A percentile compares a stretch with the other conserved stretches of the same genome.
Conservation (phyloP, 2,329 filamentous ascomycete genomes). For the Fusarium beomiforme region DNA sequence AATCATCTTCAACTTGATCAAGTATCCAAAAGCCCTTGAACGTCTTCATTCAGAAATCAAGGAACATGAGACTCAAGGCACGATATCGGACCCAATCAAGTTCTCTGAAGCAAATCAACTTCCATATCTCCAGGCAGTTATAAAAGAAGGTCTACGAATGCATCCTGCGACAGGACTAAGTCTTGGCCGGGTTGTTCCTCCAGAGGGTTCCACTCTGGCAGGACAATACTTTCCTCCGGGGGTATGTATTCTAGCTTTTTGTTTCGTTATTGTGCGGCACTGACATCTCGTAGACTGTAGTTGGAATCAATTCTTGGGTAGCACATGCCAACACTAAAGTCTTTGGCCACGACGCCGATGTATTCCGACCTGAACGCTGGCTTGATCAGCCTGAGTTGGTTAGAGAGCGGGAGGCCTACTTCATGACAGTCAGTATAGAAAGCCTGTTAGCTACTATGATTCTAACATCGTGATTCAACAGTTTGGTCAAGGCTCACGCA, state of each 20-base stretch:
- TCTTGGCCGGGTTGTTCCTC: not conserved
- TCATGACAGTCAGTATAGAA: not conserved
- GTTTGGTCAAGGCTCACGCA: not conserved
- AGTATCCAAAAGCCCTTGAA: not conserved
- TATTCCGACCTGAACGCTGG: not conserved
- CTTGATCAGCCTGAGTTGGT: not conserved
- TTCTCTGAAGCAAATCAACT: not conserved
- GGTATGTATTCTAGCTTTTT: not conserved
- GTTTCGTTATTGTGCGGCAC: not conserved
- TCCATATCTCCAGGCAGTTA: not conserved
- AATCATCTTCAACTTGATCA: not conserved
- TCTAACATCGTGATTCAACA: not conserved
- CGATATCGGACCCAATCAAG: not conserved
- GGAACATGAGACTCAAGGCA: fast-evolving
- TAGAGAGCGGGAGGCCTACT: not conserved
- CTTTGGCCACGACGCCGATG: not conserved
- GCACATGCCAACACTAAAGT: not conserved
- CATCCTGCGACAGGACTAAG: not conserved
- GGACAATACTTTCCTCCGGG: not conserved
- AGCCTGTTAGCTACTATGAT: fast-evolving
- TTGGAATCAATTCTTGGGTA: not conserved
- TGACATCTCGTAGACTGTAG: not conserved
- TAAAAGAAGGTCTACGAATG: not conserved
- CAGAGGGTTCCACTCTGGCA: not conserved
- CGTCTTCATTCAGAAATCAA: fast-evolving